Base-by-base conservation (phyloP, 1,284 basidiomycete species). In the Veloboletus limbatus region DNA sequence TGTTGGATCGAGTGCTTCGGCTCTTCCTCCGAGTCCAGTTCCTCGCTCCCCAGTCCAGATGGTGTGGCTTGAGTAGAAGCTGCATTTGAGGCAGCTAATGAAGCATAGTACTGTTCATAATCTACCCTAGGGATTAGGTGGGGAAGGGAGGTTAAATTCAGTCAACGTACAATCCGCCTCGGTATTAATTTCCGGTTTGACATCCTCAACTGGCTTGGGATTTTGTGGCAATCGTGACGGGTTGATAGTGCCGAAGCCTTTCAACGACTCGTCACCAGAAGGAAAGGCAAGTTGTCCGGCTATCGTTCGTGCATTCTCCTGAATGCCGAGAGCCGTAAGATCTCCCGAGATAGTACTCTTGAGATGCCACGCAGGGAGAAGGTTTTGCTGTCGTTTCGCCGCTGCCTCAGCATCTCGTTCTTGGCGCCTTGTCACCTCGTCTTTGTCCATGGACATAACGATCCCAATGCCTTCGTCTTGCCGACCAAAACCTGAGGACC, bases 261-360 rank as follows among this genome's bases (percentile, higher is more conserved):
- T 78, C 58, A 89, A 57, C 35, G 82, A 80, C 48, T 86, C 82
- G 54, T 88, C 85, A 55, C 82, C 83, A 33, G 79, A 78, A 48
- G 65, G 72, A 36, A 69, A 61, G 46, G 60, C 44, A 43, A 55
- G 52, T 33, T 63, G 64, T 28, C 52, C 54, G 6, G 62, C 67
- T 49, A 77, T 73, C 10, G 68, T 66, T 47, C 80, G 70, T 16
- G 75, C 79, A 52, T 62, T 78, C 59, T 88, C 84, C 54, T 78
- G 77, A 49, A 88, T 76, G 16, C 94, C 95, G 22, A 96, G 74
- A 16, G 91, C 85, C 0, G 95, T 97, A 52, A 90, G 71, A 57
- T 95, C 86, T 16, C 93, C 94, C 11, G 92, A 88, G 54, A 99
- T 90, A 4, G 96, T 99, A 64, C 92, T 95, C 65, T 91, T 87